A percentile compares a stretch with the other conserved stretches of the same genome.
Evolutionary conservation across 306 rosid species (phyloP).

Genomic region (Castanea mollissima): DNA sequence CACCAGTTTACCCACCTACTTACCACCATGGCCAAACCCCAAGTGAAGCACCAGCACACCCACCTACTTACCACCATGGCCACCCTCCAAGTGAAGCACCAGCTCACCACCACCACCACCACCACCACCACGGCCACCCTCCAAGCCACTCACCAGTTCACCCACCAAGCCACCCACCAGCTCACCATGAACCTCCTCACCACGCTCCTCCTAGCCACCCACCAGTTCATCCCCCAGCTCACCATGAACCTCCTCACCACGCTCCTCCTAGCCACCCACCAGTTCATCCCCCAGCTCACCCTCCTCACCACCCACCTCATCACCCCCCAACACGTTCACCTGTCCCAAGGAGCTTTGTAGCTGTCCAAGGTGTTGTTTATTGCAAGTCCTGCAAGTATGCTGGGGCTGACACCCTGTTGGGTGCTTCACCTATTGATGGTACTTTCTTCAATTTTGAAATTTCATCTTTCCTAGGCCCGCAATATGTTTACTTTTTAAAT

Average conservation of each 20-base stretch:
- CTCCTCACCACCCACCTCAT: conserved; percentile 21
- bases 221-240: conserved; percentile 24
- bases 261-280: conserved; percentile 28
- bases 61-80: conserved; percentile 7
- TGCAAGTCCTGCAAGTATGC: conserved; percentile 72
- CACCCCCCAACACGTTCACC: conserved; percentile 20
- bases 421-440: conserved; percentile 64
- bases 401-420: conserved; percentile 55
- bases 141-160: conserved; percentile 46
- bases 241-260: conserved; percentile 11
- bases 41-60: conserved; percentile 28
- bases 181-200: conserved; percentile 15
- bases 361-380: conserved; percentile 90
- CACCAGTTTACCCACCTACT: conserved; percentile 41
- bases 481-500: too few species aligned
- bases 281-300: conserved; percentile 16
- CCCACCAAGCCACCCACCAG: conserved; percentile 29
- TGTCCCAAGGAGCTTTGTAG: conserved; percentile 49
- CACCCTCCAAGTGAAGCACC: conserved; percentile 31
- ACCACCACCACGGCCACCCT: conserved; percentile 23
- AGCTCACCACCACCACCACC: conserved; percentile 37
- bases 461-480: too few species aligned
- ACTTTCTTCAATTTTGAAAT: neutral
- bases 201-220: conserved; percentile 22
- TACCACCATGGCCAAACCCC: conserved; percentile 2